Evolutionary conservation across 345 rosid species (phyloP).

Genomic region (Gynandropsis gynandra): DNA sequence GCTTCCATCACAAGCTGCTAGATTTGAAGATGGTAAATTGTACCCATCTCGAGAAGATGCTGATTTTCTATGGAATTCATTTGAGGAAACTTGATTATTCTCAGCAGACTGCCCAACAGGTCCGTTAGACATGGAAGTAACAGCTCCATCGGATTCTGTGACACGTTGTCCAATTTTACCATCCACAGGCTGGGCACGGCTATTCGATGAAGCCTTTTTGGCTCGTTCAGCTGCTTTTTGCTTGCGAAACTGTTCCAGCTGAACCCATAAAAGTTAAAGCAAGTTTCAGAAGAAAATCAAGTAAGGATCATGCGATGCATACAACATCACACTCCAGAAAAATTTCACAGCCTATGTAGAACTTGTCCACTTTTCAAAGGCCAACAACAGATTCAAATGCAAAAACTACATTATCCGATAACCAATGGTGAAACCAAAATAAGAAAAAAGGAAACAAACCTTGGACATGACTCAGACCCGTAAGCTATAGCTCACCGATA

Average conservation of each 20-base stretch:
- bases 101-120: constrained; percentile 21
- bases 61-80: constrained; percentile 22
- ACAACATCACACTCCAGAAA: not conserved
- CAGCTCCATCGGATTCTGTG: constrained; percentile 48
- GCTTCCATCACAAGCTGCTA: constrained; percentile 22
- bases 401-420: too few species aligned
- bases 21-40: constrained; percentile 28
- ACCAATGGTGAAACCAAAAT: not conserved
- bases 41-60: constrained; percentile 26
- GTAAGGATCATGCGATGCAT: not conserved
- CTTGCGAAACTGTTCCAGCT: constrained; percentile 99
- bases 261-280: constrained; percentile 4
- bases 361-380: not conserved
- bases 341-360: not conserved
- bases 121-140: constrained; percentile 33
- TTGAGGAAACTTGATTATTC: constrained; percentile 26
- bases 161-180: constrained; percentile 20
- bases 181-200: constrained; percentile 36
- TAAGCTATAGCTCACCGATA: not conserved
- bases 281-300: not conserved
- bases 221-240: constrained; percentile 86
- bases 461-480: not conserved
- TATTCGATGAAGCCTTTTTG: constrained; percentile 45
- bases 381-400: too few species aligned
- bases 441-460: not conserved